Conservation (phyloP, 2,329 filamentous ascomycete species). For the Diatrype stigma region DNA sequence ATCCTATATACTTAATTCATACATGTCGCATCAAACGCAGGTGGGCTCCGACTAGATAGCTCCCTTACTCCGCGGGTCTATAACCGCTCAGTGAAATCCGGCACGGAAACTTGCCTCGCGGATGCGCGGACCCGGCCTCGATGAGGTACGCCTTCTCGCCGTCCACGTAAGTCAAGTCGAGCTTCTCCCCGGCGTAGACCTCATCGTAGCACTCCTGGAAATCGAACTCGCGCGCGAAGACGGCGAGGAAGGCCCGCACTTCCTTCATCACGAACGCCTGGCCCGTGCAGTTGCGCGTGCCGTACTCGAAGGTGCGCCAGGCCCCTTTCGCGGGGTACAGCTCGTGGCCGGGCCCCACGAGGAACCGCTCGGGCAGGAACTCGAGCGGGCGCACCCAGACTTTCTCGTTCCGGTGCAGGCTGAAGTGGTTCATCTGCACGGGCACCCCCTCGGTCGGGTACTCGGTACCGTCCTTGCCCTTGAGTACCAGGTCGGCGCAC, state of each 20-base stretch:
- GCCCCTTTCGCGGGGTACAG: constrained; percentile 38
- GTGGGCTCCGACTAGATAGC: too few relatives aligned
- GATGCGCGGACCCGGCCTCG: constrained; percentile 23
- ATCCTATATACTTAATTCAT: too few relatives aligned
- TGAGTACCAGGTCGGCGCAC: constrained; percentile 33
- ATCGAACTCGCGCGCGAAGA: constrained; percentile 24
- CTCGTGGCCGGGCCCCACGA: constrained; percentile 30
- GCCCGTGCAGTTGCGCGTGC: constrained; percentile 52
- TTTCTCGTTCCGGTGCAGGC: constrained; percentile 33
- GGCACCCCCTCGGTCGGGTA: constrained; percentile 41
- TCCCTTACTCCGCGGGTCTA: background rate
- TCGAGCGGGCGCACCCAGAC: constrained; percentile 40
- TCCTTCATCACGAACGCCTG: constrained; percentile 35
- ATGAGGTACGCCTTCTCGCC: constrained; percentile 23
- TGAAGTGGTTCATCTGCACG: constrained; percentile 35
- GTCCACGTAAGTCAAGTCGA: constrained; percentile 21
- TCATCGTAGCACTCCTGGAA: constrained; percentile 24
- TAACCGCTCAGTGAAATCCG: constrained; percentile 19
- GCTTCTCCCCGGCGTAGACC: constrained; percentile 15
- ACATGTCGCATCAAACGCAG: too few relatives aligned
- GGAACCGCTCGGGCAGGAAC: constrained; percentile 46
- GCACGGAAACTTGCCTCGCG: constrained; percentile 21
- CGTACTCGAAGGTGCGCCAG: constrained; percentile 52
- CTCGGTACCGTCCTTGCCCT: constrained; percentile 37
- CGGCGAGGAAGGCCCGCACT: constrained; percentile 20